phyloP scores from a whole-genome alignment of 345 rosid species.

The Litchi chinensis region DNA sequence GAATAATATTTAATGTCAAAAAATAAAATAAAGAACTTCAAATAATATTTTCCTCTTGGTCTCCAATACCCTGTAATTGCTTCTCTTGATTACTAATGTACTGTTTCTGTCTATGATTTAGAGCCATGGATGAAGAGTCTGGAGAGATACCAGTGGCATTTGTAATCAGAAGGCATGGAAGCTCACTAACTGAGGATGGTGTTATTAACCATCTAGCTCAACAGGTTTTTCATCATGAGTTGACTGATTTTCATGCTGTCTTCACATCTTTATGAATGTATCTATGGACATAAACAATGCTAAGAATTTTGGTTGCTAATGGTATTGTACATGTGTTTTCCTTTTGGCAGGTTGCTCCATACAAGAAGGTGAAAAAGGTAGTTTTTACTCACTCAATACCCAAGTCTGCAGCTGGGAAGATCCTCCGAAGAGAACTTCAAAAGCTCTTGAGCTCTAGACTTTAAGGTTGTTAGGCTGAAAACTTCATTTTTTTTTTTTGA shows the following conservation, averaged over 20 bases:
- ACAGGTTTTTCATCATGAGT: slow-evolving; percentile 42
- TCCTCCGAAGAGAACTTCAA: slow-evolving; percentile 70
- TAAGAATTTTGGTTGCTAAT: background rate
- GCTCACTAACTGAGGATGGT: slow-evolving; percentile 48
- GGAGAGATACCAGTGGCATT: slow-evolving; percentile 93
- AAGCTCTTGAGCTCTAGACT: slow-evolving; percentile 46
- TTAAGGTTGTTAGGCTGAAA: slow-evolving; percentile 23
- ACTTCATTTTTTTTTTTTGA: no score
- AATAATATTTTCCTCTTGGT: background rate
- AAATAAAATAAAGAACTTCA: no score
- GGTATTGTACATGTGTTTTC: background rate
- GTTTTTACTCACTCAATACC: slow-evolving; percentile 61
- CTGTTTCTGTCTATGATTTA: slow-evolving; percentile 20
- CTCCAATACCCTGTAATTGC: background rate
- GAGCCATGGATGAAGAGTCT: slow-evolving; percentile 49
- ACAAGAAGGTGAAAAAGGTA: slow-evolving; percentile 84
- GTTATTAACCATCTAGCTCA: slow-evolving; percentile 57
- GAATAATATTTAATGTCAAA: background rate
- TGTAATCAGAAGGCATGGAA: slow-evolving; percentile 56
- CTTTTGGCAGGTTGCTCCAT: slow-evolving; percentile 67
- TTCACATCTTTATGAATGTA: background rate
- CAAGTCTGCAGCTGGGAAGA: slow-evolving; percentile 81
- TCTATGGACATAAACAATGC: background rate
- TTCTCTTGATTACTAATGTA: background rate
- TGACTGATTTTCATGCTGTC: background rate